These are phyloP conservation scores for grape (Vitis vinifera) DNA, from an alignment of 164 flowering plant genomes.

Conservation along the genomic window ASM3070453v1 NC_081817.1:22522001-22522500, in stretches of 20 bases:
- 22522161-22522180: too few species aligned
- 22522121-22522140: too few species aligned
- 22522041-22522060: too few species aligned
- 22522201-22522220: too few species aligned
- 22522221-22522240: not conserved
- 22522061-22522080: too few species aligned
- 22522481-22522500: too few species aligned
- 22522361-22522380: not conserved
- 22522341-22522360: not conserved
- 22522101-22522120: too few species aligned
- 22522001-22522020: too few species aligned
- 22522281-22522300: not conserved
- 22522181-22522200: too few species aligned
- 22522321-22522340: not conserved
- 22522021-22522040: too few species aligned
- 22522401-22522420: not conserved
- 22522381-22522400: not conserved
- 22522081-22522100: too few species aligned
- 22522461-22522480: not conserved
- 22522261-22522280: not conserved
- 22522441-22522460: not conserved
- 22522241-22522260: not conserved
- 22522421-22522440: not conserved
- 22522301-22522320: not conserved
- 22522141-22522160: too few species aligned